A percentile compares a stretch with the other conserved stretches of the same genome.
Evolutionary conservation across 1,284 basidiomycete genomes (phyloP).

Genomic region (Naganishia albida): DNA sequence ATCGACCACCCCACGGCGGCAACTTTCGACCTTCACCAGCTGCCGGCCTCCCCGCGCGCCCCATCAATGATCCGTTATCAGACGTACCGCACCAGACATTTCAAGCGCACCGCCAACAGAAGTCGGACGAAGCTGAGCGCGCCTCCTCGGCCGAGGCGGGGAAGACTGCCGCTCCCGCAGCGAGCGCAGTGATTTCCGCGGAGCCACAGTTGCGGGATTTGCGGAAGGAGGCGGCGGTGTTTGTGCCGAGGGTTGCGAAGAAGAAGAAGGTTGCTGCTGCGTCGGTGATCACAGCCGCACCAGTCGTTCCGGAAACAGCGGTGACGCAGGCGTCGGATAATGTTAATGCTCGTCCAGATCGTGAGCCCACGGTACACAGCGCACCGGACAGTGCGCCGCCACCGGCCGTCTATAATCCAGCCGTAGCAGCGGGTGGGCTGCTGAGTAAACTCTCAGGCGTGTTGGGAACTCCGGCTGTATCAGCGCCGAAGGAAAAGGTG

Average conservation of each 20-base stretch:
- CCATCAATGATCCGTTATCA: slow-evolving; percentile 50
- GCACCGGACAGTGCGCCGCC: not conserved
- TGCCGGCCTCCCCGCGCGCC: slow-evolving; percentile 26
- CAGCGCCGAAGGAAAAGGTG: slow-evolving; percentile 30
- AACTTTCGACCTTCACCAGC: slow-evolving; percentile 26
- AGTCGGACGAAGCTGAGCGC: slow-evolving; percentile 38
- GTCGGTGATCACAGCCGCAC: slow-evolving; percentile 46
- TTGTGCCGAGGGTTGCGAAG: slow-evolving; percentile 65
- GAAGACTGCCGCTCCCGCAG: slow-evolving; percentile 37
- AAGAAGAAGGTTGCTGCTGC: slow-evolving; percentile 40
- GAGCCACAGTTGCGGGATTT: slow-evolving; percentile 83
- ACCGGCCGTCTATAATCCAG: slow-evolving; percentile 25
- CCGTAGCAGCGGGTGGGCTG: slow-evolving; percentile 40
- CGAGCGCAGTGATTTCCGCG: slow-evolving; percentile 70
- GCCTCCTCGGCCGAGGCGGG: slow-evolving; percentile 30
- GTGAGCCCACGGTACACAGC: not conserved
- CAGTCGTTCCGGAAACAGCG: slow-evolving; percentile 36
- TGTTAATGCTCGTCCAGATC: not conserved
- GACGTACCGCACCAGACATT: slow-evolving; percentile 48
- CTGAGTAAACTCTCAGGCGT: slow-evolving; percentile 50
- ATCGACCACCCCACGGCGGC: slow-evolving; percentile 4
- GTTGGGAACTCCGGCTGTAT: slow-evolving; percentile 35
- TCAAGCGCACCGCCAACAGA: slow-evolving; percentile 46
- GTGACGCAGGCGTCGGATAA: slow-evolving; percentile 15
- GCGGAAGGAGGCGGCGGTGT: slow-evolving; percentile 86